Evolutionary conservation across 805 yeast genomes (phyloP).

Genomic region (Starmerella bacillaris): DNA sequence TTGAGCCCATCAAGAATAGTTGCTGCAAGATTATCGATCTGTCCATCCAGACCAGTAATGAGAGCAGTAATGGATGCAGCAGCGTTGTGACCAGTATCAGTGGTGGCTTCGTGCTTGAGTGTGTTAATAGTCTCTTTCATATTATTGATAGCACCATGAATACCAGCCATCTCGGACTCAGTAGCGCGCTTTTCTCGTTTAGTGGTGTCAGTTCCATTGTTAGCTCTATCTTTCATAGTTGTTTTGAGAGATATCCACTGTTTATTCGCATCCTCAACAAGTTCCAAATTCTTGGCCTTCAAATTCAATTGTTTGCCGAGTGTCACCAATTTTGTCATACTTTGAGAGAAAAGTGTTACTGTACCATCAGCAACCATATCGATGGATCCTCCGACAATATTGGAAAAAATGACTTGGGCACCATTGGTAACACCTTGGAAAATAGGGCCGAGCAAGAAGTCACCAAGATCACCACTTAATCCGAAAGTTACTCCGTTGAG

Average conservation of each 20-base stretch:
- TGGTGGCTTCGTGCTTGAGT: constrained; percentile 10
- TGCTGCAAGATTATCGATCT: constrained; percentile 20
- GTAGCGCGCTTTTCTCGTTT: constrained; percentile 9
- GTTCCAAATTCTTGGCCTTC: constrained; percentile 1
- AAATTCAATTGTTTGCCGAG: constrained; percentile 15
- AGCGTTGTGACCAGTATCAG: constrained; percentile 15
- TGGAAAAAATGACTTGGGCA: constrained; percentile 20
- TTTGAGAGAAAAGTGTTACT: constrained; percentile 11
- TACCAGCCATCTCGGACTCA: constrained; percentile 9
- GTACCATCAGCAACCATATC: constrained; percentile 20
- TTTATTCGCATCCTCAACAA: constrained; percentile 11
- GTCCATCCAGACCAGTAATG: constrained; percentile 23
- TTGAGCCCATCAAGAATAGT: constrained; percentile 9
- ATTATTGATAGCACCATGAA: constrained; percentile 14
- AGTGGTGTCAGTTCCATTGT: too few relatives aligned
- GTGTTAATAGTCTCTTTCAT: constrained; percentile 14
- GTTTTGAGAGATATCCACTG: constrained; percentile 2
- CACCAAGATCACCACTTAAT: constrained; percentile 15
- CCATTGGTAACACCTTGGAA: constrained; percentile 22
- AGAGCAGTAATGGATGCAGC: constrained; percentile 14
- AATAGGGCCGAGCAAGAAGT: constrained; percentile 17
- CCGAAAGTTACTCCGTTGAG: constrained; percentile 14
- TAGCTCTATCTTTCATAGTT: too few relatives aligned
- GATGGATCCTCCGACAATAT: constrained; percentile 16
- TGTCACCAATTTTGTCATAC: constrained; percentile 12